Conservation (phyloP, 2,329 filamentous ascomycete genomes). For the Penicillium griseofulvum region DNA sequence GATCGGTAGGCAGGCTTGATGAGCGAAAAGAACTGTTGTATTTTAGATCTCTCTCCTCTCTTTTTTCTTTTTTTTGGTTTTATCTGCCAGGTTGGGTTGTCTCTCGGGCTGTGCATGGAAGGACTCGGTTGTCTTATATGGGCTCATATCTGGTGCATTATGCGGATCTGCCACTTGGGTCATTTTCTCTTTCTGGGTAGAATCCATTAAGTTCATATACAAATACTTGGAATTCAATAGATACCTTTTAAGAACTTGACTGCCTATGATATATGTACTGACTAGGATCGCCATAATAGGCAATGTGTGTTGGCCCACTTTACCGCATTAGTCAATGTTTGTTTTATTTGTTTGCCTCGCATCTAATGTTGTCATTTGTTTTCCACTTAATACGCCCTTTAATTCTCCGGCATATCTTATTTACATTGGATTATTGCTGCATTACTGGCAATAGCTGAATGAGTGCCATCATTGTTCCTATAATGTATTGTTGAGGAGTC, state of each 20-base stretch:
- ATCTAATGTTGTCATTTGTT: background rate
- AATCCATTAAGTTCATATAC: slow-evolving; percentile 2
- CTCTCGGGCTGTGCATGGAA: slow-evolving; percentile 32
- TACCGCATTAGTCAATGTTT: slow-evolving; percentile 24
- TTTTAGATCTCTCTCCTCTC: slow-evolving; percentile 39
- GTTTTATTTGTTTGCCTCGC: slow-evolving; percentile 29
- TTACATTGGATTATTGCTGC: background rate
- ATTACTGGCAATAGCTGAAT: slow-evolving; percentile 6
- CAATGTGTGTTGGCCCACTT: slow-evolving; percentile 11
- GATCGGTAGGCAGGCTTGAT: slow-evolving; percentile 28
- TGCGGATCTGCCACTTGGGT: slow-evolving; percentile 19
- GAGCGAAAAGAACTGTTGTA: slow-evolving; percentile 29
- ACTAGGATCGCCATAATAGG: background rate
- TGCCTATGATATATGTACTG: background rate
- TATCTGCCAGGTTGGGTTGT: slow-evolving; percentile 24
- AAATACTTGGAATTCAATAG: background rate
- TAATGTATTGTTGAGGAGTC: slow-evolving; percentile 14
- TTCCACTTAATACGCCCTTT: slow-evolving; percentile 8
- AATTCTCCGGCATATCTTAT: slow-evolving; percentile 9
- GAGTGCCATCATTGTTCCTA: slow-evolving; percentile 8
- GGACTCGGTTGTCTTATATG: slow-evolving; percentile 35
- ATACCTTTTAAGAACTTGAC: background rate
- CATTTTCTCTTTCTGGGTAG: slow-evolving; percentile 12
- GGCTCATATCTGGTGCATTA: slow-evolving; percentile 29
- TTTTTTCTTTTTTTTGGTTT: slow-evolving; percentile 17